These are phyloP conservation scores for Takakia lepidozioides DNA, from an alignment of 225 moss, liverwort and hornwort species.

Conservation along the genomic window DNA sequence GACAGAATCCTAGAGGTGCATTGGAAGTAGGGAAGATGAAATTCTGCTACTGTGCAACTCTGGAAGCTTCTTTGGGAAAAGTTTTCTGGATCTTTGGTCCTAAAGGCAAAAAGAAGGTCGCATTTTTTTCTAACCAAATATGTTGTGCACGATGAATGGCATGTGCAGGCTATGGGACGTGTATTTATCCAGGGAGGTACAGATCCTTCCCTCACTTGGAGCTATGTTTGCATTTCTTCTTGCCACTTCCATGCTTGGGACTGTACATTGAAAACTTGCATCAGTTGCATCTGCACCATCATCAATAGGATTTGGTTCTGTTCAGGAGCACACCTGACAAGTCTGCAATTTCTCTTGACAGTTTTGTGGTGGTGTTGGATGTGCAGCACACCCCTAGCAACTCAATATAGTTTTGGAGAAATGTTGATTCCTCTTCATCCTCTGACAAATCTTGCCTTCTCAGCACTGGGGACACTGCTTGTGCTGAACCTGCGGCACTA, in stretches of 20 bases:
- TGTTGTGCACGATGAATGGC: slow-evolving; percentile 2
- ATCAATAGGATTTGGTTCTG: background rate
- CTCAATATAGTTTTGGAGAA: background rate
- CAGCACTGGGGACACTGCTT: background rate
- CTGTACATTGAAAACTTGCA: background rate
- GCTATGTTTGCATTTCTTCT: background rate
- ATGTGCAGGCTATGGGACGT: slow-evolving; percentile 38
- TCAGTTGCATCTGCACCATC: background rate
- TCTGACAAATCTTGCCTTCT: background rate
- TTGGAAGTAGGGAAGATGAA: background rate
- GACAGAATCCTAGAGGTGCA: too few species aligned
- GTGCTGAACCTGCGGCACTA: slow-evolving; percentile 1
- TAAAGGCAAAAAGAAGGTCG: too few species aligned
- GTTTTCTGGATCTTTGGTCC: too few species aligned
- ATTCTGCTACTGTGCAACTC: background rate
- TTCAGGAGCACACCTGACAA: background rate
- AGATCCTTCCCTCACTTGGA: background rate
- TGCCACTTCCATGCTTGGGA: background rate
- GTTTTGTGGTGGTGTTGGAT: background rate
- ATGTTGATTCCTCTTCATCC: background rate
- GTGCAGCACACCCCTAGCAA: too few species aligned
- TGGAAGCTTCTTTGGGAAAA: too few species aligned
- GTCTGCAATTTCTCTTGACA: background rate
- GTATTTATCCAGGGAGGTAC: slow-evolving; percentile 42
- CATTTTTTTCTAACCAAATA: background rate